A percentile compares a stretch with the other conserved stretches of the same genome.
These are phyloP conservation scores for Ascosphaera aggregata DNA, from an alignment of 2,329 filamentous ascomycete species.

Conservation along the genomic window DNA sequence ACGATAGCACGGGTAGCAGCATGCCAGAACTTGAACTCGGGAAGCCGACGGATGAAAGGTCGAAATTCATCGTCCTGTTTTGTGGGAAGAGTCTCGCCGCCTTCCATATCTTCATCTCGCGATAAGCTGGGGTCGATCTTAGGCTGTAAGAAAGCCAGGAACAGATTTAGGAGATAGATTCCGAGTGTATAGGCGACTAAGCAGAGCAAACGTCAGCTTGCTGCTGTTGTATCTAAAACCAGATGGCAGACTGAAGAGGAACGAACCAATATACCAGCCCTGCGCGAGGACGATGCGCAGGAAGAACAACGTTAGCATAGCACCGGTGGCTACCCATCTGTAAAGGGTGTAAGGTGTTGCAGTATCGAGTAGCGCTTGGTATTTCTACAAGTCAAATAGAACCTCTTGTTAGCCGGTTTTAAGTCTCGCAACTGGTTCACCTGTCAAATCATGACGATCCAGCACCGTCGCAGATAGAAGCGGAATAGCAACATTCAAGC, in stretches of 20 bases:
- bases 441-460: too few species aligned
- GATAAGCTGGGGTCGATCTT: constrained; percentile 98
- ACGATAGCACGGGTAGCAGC: constrained; percentile 68
- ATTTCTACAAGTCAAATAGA: constrained; percentile 36
- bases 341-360: constrained; percentile 76
- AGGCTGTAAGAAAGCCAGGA: constrained; percentile 92
- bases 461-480: too few species aligned
- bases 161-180: constrained; percentile 97
- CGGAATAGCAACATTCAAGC: too few species aligned
- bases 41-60: constrained; percentile 84
- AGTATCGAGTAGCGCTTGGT: constrained; percentile 84
- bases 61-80: constrained; percentile 96
- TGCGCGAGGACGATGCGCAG: constrained; percentile 75
- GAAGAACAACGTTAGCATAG: constrained; percentile 58
- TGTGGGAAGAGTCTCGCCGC: constrained; percentile 66
- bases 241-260: background rate
- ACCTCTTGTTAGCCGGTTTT: background rate
- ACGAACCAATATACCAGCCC: constrained; percentile 92
- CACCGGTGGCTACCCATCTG: constrained; percentile 69
- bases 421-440: too few species aligned
- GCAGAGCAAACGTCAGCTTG: constrained; percentile 1
- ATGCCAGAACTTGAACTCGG: constrained; percentile 99
- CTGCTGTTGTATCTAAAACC: too few species aligned
- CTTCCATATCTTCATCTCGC: constrained; percentile 88
- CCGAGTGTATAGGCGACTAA: constrained; percentile 89